Evolutionary conservation across 371 early-diverging fungal species (phyloP), one percentile per base, ranked within the genome.

Genomic region (Mucor velutinosus): DNA sequence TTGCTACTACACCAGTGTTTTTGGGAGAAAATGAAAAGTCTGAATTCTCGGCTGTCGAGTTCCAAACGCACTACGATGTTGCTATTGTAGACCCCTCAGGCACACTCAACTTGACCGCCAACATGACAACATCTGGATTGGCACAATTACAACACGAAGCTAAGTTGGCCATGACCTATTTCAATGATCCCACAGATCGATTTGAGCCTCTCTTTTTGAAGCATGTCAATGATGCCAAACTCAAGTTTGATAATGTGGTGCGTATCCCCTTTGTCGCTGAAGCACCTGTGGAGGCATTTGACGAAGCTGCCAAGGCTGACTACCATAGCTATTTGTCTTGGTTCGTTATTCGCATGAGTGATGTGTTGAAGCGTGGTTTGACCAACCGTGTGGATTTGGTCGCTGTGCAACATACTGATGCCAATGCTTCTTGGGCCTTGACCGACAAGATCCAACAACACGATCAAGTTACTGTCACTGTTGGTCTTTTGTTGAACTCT

Each of bases 21-120:
- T 87, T 96, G 81, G 89, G 90, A 64, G 76, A 65, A 58, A 76
- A 62, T 3, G 73, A 70, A 25, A 66, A 72, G 19, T 67, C 72
- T 51, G 84, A 80, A 80, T 94, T 92, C 62, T 82, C 89, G 1
- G 75, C 71, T 29, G 78, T 82, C 4, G 79, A 80, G 4, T 95
- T 94, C 70, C 60, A 66, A 4, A 59, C 69, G 11, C 77, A 86
- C 63, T 94, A 87, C 75, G 94, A 94, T 30, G 87, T 92, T 2
- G 92, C 90, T 1, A 85, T 97, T 60, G 92, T 95, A 0, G 98
- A 97, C 74, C 89, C 93, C 10, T 84, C 93, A 14, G 95, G 94
- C 45, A 79, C 79, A 6, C 75, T 95, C 59, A 98, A 98, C 75
- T 64, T 98, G 63, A 89, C 92, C 17, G 88, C 90, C 15, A 73